These are phyloP conservation scores for Kurtzmaniella cleridarum DNA, from an alignment of 805 yeast species.

Conservation along the genomic window DNA sequence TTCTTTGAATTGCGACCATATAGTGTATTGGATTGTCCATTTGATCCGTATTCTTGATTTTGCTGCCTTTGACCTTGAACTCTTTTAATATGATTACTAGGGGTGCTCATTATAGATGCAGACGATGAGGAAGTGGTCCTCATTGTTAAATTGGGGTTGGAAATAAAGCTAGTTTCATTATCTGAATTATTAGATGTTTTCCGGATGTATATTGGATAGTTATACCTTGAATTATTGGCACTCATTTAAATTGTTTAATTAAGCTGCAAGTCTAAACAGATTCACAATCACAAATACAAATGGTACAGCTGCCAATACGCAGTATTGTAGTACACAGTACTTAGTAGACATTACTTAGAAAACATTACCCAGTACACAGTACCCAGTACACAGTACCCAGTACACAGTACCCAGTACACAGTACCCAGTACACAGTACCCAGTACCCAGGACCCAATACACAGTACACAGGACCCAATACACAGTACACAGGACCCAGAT, in stretches of 20 bases:
- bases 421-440: too few species aligned
- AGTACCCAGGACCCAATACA: too few species aligned
- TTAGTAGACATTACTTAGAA: too few species aligned
- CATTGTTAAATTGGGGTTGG: slow-evolving; percentile 11
- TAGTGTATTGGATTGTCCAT: slow-evolving; percentile 7
- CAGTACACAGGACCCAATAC: too few species aligned
- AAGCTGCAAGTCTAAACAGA: slow-evolving; percentile 1
- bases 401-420: too few species aligned
- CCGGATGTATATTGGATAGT: background rate
- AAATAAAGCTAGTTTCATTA: slow-evolving; percentile 1
- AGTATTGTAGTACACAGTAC: too few species aligned
- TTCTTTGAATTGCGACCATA: slow-evolving; percentile 1
- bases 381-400: too few species aligned
- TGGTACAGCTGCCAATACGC: too few species aligned
- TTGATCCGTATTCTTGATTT: slow-evolving; percentile 1
- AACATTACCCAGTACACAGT: too few species aligned
- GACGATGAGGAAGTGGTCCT: slow-evolving; percentile 34
- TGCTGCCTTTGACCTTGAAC: slow-evolving; percentile 21
- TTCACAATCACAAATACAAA: too few species aligned
- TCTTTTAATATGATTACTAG: slow-evolving; percentile 35
- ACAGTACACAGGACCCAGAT: too few species aligned
- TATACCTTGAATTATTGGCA: background rate
- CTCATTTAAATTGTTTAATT: background rate
- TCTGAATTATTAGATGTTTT: background rate
- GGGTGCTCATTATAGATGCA: slow-evolving; percentile 32